Conservation (phyloP, 805 yeast species). For the Kodamaea hsintzibuensis region DNA sequence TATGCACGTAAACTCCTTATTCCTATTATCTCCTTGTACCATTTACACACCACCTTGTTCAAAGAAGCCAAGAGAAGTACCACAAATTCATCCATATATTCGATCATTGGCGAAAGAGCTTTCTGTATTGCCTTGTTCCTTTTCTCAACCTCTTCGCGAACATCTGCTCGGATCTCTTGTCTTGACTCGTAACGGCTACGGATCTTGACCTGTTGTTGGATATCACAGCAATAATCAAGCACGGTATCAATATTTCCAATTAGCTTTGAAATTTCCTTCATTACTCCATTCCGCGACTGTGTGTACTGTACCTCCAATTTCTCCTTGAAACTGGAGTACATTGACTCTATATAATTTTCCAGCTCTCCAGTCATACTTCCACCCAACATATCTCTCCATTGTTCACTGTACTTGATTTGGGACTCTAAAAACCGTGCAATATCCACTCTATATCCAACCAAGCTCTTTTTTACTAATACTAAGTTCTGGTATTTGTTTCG, state of each 20-base stretch:
- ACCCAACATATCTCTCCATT: conserved; percentile 10
- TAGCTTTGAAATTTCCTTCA: conserved; percentile 1
- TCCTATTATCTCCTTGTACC: conserved; percentile 6
- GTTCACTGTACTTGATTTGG: conserved; percentile 6
- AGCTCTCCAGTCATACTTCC: not conserved
- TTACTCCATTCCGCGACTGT: not conserved
- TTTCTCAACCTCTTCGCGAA: not conserved
- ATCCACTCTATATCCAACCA: not conserved
- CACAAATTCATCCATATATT: conserved; percentile 9
- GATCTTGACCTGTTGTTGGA: not conserved
- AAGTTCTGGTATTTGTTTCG: not conserved
- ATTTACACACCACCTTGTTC: conserved; percentile 4
- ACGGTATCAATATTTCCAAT: conserved; percentile 3
- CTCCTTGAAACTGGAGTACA: conserved; percentile 11
- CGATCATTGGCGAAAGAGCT: not conserved
- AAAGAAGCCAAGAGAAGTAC: conserved; percentile 5
- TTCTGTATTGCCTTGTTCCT: not conserved
- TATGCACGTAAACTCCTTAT: not conserved
- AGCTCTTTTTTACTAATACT: not conserved
- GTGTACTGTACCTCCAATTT: conserved; percentile 7
- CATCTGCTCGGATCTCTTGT: not conserved
- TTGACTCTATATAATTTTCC: conserved; percentile 7
- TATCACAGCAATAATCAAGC: conserved; percentile 2
- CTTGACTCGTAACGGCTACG: not conserved
- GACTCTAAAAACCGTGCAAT: conserved; percentile 2